phyloP scores from a whole-genome alignment of 768 basidiomycete species.

The Lentinula boryana region DNA sequence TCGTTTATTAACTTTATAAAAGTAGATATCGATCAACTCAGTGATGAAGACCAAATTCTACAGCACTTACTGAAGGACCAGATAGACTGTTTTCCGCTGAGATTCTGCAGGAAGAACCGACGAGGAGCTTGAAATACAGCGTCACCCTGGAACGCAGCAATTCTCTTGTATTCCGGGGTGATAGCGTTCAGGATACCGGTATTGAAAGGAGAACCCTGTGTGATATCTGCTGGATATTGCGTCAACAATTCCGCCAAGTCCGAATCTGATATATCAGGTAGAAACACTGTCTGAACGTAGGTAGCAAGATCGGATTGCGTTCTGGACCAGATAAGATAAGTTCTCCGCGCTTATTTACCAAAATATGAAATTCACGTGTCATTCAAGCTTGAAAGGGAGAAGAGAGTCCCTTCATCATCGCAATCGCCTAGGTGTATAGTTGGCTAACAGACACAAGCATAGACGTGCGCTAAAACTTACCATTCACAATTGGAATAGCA shows the following conservation, averaged over 20 bases:
- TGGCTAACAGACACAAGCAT: neutral
- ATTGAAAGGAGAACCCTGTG: constrained; percentile 30
- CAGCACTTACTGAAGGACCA: constrained; percentile 33
- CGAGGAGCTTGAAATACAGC: constrained; percentile 28
- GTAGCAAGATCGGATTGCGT: constrained; percentile 12
- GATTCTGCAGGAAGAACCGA: constrained; percentile 25
- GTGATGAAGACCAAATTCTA: neutral
- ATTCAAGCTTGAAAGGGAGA: constrained; percentile 40
- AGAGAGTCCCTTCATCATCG: constrained; percentile 57
- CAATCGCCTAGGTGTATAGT: constrained; percentile 30
- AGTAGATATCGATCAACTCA: neutral
- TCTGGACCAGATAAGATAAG: constrained; percentile 5
- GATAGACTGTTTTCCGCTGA: constrained; percentile 23
- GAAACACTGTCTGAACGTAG: constrained; percentile 13
- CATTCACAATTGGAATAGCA: constrained; percentile 43
- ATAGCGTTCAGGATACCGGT: constrained; percentile 24
- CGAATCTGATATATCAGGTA: constrained; percentile 6
- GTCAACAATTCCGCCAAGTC: constrained; percentile 9
- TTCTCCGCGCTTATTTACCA: neutral
- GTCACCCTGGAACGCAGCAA: constrained; percentile 32
- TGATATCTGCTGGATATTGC: constrained; percentile 18
- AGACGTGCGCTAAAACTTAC: constrained; percentile 13
- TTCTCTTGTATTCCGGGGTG: constrained; percentile 28
- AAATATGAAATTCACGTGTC: constrained; percentile 32
- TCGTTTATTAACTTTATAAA: constrained; percentile 19